Conservation (phyloP, 768 basidiomycete genomes). For the Tylopilus rubrobrunneus region DNA sequence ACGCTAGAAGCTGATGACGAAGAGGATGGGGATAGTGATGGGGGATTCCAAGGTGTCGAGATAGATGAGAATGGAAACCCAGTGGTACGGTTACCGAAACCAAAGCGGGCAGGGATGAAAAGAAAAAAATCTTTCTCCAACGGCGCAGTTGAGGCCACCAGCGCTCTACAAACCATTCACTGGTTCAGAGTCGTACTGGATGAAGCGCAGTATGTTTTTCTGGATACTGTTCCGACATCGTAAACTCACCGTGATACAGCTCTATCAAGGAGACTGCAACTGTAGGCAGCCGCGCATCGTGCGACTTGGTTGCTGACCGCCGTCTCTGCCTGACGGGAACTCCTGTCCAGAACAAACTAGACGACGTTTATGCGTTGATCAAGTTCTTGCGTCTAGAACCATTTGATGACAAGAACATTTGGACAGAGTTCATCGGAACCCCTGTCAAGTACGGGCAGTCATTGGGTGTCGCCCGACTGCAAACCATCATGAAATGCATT, state of each 20-base stretch:
- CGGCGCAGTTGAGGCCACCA: slow-evolving; percentile 50
- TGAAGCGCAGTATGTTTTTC: slow-evolving; percentile 83
- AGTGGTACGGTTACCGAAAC: slow-evolving; percentile 53
- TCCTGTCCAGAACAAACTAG: slow-evolving; percentile 98
- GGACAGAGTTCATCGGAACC: slow-evolving; percentile 90
- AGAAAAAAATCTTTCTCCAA: slow-evolving; percentile 51
- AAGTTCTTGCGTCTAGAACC: slow-evolving; percentile 92
- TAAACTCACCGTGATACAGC: slow-evolving; percentile 38
- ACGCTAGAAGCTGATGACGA: slow-evolving; percentile 59
- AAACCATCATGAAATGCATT: slow-evolving; percentile 95
- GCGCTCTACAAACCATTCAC: slow-evolving; percentile 88
- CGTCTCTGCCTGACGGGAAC: slow-evolving; percentile 96
- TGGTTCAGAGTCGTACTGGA: slow-evolving; percentile 96
- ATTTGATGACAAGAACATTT: slow-evolving; percentile 87
- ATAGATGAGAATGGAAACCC: slow-evolving; percentile 66
- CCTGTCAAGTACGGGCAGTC: slow-evolving; percentile 91
- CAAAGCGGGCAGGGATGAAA: slow-evolving; percentile 67
- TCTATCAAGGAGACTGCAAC: slow-evolving; percentile 96
- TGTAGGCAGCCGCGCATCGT: slow-evolving; percentile 91
- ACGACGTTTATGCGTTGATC: slow-evolving; percentile 95
- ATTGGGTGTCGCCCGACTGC: slow-evolving; percentile 87
- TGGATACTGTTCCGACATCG: background rate
- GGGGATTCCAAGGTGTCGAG: slow-evolving; percentile 58
- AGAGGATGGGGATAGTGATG: slow-evolving; percentile 65
- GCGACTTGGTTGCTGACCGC: slow-evolving; percentile 90